A percentile compares a stretch with the other conserved stretches of the same genome.
These are phyloP conservation scores for Debaryomyces hansenii DNA, from an alignment of 805 yeast genomes.

Conservation along the genomic window DNA sequence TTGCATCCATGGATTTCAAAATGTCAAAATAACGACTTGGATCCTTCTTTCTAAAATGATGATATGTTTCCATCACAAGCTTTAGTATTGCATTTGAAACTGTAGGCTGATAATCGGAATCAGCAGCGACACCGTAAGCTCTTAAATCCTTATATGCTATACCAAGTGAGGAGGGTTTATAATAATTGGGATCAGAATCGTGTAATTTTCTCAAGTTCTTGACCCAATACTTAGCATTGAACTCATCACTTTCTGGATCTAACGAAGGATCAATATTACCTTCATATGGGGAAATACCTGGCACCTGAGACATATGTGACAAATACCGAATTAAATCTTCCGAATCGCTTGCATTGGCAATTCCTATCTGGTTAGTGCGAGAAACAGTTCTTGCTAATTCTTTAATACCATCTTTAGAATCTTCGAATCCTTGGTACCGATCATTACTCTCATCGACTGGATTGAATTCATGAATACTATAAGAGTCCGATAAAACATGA, in stretches of 20 bases:
- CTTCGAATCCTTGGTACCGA: constrained; percentile 37
- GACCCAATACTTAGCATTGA: constrained; percentile 61
- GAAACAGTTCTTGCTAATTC: constrained; percentile 45
- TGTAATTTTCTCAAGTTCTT: constrained; percentile 54
- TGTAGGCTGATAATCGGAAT: constrained; percentile 62
- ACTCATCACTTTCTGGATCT: constrained; percentile 54
- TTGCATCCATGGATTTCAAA: constrained; percentile 65
- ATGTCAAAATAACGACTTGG: constrained; percentile 44
- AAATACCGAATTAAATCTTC: constrained; percentile 35
- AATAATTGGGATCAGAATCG: constrained; percentile 56
- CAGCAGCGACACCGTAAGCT: constrained; percentile 61
- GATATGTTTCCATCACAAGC: constrained; percentile 14
- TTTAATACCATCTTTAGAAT: constrained; percentile 31
- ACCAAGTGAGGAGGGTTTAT: constrained; percentile 56
- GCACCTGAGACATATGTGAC: constrained; percentile 53
- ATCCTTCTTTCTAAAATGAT: constrained; percentile 18
- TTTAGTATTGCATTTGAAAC: constrained; percentile 42
- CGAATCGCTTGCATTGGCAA: constrained; percentile 13
- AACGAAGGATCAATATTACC: constrained; percentile 35
- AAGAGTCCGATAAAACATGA: constrained; percentile 10
- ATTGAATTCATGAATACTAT: constrained; percentile 11
- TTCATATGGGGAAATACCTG: constrained; percentile 44
- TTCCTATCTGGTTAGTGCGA: constrained; percentile 2
- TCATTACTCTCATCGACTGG: neutral
- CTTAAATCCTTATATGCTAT: constrained; percentile 53